Base-by-base conservation (phyloP, 805 yeast genomes). In the Hanseniaspora pseudoguilliermondii region DNA sequence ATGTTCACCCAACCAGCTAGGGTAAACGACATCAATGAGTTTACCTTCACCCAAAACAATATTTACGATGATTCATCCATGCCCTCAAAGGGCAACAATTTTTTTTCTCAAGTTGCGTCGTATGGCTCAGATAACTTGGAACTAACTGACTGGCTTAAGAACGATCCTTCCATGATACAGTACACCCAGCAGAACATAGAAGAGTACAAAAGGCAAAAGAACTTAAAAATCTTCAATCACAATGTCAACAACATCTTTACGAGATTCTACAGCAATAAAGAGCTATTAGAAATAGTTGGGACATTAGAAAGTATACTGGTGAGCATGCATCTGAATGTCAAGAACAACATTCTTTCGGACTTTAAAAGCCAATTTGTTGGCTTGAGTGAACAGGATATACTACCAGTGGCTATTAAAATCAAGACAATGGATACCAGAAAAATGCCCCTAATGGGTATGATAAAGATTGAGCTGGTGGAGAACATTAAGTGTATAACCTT, bases 401-500 rank as follows among this genome's bases (percentile, higher is more conserved):
- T 71, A 29, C 74, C 77, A 1, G 65, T 75, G 16, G 65, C 69
- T 2, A 65, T 76, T 13, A 65, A 63, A 32, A 57, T 74, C 4
- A 71, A 66, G 27, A 72, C 76, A 0, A 63, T 69, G 13, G 84
- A 79, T 62, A 68, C 75, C 21, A 70, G 74, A 32, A 75, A 73
- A 47, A 66, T 71, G 59, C 71, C 68, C 0, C 63, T 81, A 7
- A 63, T 71, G 27, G 85, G 86, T 0, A 65, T 68, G 23, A 73
- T 80, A 49, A 70, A 69, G 29, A 71, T 81, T 11, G 64, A 70
- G 2, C 65, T 67, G 39, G 63, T 76, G 0, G 73, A 71, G 35
- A 69, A 70, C 11, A 69, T 75, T 53, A 74, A 77, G 57, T 76
- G 75, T 52, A 72, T 83, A 0, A 79, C 76, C 54, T 82, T 83